Conservation (phyloP, 192 early-diverging fungal species). For the Spinellus fusiger region DNA sequence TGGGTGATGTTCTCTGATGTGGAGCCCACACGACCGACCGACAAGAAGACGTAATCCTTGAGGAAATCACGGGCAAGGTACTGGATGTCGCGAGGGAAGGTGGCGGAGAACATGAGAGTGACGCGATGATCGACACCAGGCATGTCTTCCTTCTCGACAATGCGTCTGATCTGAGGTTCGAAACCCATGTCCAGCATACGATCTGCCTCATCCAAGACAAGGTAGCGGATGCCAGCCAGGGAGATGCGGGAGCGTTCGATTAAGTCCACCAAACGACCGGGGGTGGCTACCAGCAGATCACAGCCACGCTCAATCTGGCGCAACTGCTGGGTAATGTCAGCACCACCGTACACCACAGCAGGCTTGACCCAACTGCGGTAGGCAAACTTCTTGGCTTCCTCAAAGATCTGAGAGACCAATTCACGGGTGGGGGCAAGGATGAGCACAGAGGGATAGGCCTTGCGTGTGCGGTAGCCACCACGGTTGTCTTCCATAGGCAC, state of each 20-base stretch:
- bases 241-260: conserved; percentile 79
- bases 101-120: conserved; percentile 95
- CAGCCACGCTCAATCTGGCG: conserved; percentile 90
- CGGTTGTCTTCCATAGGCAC: conserved; percentile 32
- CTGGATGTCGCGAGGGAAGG: conserved; percentile 90
- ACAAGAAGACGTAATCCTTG: conserved; percentile 78
- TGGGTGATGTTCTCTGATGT: conserved; percentile 98
- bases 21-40: conserved; percentile 91
- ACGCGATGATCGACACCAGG: conserved; percentile 65
- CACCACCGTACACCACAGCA: conserved; percentile 94
- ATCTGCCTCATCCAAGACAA: conserved; percentile 96
- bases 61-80: conserved; percentile 82
- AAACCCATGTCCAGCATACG: conserved; percentile 97
- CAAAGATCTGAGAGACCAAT: conserved; percentile 92
- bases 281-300: conserved; percentile 93
- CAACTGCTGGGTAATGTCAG: conserved; percentile 84
- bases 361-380: conserved; percentile 93
- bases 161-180: conserved; percentile 88
- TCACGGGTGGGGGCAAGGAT: conserved; percentile 95
- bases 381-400: conserved; percentile 81
- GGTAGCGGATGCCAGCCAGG: conserved; percentile 68
- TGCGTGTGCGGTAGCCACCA: conserved; percentile 60
- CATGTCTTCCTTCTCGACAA: conserved; percentile 78
- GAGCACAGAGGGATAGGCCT: conserved; percentile 69
- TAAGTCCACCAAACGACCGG: conserved; percentile 92